A percentile compares a stretch with the other conserved stretches of the same genome.
Evolutionary conservation across 768 basidiomycete genomes (phyloP).

Genomic region (Lactarius evosmus): DNA sequence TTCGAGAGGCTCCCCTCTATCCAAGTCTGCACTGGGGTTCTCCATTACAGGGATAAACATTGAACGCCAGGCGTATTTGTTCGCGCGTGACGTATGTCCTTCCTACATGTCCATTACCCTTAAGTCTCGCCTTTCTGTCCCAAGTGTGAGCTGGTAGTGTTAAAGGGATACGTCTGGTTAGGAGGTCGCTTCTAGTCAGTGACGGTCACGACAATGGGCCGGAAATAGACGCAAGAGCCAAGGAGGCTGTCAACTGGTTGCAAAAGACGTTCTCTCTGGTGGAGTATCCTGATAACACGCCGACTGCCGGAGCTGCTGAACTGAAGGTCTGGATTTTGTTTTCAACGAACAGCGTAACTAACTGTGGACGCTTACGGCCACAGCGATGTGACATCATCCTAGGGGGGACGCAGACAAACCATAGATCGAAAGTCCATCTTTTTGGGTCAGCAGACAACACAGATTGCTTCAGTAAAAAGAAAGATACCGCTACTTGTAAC

Average conservation of each 20-base stretch:
- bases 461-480: no score
- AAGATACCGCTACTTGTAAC: no score
- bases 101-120: constrained; percentile 33
- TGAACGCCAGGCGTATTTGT: constrained; percentile 58
- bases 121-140: constrained; percentile 30
- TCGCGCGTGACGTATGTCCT: constrained; percentile 64
- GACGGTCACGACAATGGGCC: constrained; percentile 36
- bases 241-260: constrained; percentile 65
- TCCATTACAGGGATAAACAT: constrained; percentile 45
- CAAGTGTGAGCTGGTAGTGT: constrained; percentile 70
- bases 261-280: constrained; percentile 70
- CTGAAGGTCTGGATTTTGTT: constrained; percentile 54
- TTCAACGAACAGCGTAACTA: constrained; percentile 11
- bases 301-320: constrained; percentile 49
- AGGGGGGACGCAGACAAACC: no score
- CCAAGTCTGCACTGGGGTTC: no score
- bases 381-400: no score
- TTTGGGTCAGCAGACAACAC: no score
- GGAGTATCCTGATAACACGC: constrained; percentile 60
- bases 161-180: constrained; percentile 75
- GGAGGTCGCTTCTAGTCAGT: constrained; percentile 59
- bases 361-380: constrained; percentile 26
- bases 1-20: no score
- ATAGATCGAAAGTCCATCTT: no score
- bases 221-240: constrained; percentile 33